A percentile compares a stretch with the other conserved stretches of the same genome.
Evolutionary conservation across 2,329 filamentous ascomycete species (phyloP).

Genomic region (Tothia fuscella): DNA sequence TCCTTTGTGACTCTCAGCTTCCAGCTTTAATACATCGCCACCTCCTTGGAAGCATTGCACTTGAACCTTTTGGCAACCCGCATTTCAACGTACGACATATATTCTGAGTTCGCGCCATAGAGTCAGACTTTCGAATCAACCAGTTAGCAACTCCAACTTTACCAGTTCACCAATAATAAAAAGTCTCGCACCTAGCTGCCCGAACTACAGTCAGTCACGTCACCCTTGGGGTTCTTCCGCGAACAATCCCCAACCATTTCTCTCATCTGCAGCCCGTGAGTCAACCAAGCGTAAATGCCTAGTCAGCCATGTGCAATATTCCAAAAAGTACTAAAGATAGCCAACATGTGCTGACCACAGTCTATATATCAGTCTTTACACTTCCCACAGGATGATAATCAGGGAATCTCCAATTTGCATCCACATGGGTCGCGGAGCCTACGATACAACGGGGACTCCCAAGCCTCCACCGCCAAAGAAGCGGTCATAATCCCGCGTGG

Average conservation of each 20-base stretch:
- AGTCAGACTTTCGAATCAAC: not conserved
- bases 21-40: not conserved
- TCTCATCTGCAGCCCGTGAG: conserved; percentile 3
- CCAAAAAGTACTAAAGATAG: not conserved
- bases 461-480: conserved; percentile 31
- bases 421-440: conserved; percentile 38
- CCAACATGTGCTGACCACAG: conserved; percentile 1
- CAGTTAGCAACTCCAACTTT: not conserved
- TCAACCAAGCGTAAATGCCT: not conserved
- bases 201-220: not conserved
- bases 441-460: conserved; percentile 38
- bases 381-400: conserved; percentile 27
- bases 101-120: not conserved
- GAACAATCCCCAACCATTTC: not conserved
- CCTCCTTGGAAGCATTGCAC: not conserved
- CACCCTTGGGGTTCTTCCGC: conserved; percentile 1
- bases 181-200: not conserved
- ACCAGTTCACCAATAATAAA: not conserved
- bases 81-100: conserved; percentile 1
- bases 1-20: conserved; percentile 1
- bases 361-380: conserved; percentile 1
- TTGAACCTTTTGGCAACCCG: conserved; percentile 2
- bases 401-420: conserved; percentile 25
- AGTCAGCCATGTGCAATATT: not conserved
- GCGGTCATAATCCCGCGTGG: no score